Evolutionary conservation across 805 yeast species (phyloP).

Genomic region (Starmerella stellata): DNA sequence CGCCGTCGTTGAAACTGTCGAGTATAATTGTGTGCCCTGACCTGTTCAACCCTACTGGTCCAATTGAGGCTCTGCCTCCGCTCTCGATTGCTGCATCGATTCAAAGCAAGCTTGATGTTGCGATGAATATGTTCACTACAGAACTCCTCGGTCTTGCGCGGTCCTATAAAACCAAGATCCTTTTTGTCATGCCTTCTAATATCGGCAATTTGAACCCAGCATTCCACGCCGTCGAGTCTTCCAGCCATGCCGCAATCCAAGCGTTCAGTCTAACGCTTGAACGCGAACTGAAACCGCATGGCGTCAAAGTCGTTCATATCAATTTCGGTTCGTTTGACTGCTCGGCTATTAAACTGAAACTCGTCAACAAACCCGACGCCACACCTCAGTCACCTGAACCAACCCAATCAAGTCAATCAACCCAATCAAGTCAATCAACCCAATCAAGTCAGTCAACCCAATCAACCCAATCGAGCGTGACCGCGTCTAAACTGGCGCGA

Average conservation of each 20-base stretch:
- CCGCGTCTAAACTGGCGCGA: not conserved
- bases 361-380: not conserved
- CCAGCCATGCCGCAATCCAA: constrained; percentile 32
- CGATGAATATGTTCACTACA: constrained; percentile 34
- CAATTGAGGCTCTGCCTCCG: constrained; percentile 37
- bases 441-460: no score
- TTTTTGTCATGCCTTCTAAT: constrained; percentile 37
- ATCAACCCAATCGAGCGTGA: not conserved
- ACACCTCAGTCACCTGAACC: no score
- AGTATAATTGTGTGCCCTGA: constrained; percentile 58
- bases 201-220: constrained; percentile 38
- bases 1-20: constrained; percentile 35
- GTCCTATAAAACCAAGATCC: constrained; percentile 31
- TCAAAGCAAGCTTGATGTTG: constrained; percentile 30
- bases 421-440: no score
- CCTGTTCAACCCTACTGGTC: constrained; percentile 48
- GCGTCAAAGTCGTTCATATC: constrained; percentile 29
- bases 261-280: constrained; percentile 26
- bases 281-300: constrained; percentile 29
- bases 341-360: constrained; percentile 10
- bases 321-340: constrained; percentile 33
- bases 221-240: constrained; percentile 45
- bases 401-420: no score
- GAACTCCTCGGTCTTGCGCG: constrained; percentile 41
- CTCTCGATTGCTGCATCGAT: constrained; percentile 35